These are phyloP conservation scores for Hypoxylon sp. DNA, from an alignment of 2,329 filamentous ascomycete species.

Conservation along the genomic window DNA sequence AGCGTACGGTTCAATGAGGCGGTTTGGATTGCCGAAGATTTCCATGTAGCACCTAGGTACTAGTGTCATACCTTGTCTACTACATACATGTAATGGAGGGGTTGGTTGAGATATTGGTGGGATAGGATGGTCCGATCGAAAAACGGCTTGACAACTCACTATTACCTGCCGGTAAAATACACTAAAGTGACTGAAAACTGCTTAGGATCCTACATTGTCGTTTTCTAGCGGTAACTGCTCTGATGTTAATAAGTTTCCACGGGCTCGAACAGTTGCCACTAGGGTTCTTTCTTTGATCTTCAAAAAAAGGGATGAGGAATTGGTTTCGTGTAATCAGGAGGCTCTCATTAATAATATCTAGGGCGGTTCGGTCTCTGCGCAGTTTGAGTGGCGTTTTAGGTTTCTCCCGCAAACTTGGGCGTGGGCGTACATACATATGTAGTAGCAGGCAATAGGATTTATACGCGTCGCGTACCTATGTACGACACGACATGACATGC, in stretches of 20 bases:
- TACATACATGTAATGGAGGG: conserved; percentile 39
- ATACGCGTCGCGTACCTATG: conserved; percentile 36
- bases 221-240: conserved; percentile 28
- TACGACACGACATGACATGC: not conserved
- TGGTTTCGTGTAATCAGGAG: conserved; percentile 17
- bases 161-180: conserved; percentile 43
- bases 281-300: conserved; percentile 26
- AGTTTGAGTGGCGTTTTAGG: conserved; percentile 30
- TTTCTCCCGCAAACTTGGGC: conserved; percentile 35
- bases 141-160: conserved; percentile 36
- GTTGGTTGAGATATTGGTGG: conserved; percentile 30
- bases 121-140: conserved; percentile 38
- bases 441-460: not conserved
- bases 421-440: not conserved
- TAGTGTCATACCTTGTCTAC: conserved; percentile 30
- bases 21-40: conserved; percentile 38
- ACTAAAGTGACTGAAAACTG: conserved; percentile 18
- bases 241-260: conserved; percentile 4
- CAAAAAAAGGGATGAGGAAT: conserved; percentile 9
- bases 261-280: conserved; percentile 21
- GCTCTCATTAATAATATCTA: conserved; percentile 27
- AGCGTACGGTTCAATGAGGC: conserved; percentile 12
- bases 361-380: conserved; percentile 9
- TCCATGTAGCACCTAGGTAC: conserved; percentile 28
- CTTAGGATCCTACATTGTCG: conserved; percentile 21